Evolutionary conservation across 108 stramenopile genomes (phyloP).

Genomic region (Pseudonitzschia multiseries): DNA sequence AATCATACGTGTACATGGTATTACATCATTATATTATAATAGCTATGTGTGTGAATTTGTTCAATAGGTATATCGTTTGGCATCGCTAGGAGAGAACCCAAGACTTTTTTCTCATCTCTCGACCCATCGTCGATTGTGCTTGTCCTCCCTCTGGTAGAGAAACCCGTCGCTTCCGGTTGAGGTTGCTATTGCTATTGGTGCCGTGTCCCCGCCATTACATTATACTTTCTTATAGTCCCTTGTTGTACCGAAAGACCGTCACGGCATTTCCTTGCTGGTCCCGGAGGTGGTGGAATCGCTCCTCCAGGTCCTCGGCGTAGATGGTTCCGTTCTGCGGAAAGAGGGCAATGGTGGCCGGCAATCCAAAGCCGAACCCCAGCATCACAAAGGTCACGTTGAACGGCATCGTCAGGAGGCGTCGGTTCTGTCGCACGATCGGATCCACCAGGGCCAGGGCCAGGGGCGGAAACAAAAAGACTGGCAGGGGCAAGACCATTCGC

Average conservation of each 20-base stretch:
- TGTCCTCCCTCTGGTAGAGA: no score
- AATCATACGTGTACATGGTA: no score
- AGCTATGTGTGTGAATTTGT: no score
- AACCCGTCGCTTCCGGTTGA: no score
- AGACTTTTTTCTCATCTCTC: no score
- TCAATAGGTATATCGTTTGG: no score
- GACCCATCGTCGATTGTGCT: no score
- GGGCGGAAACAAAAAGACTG: background rate
- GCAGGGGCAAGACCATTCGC: slow-evolving; percentile 3
- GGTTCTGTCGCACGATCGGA: background rate
- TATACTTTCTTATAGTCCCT: slow-evolving; percentile 45
- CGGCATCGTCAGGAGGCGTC: slow-evolving; percentile 22
- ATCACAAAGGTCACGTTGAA: slow-evolving; percentile 73
- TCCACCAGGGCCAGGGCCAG: background rate
- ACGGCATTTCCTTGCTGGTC: slow-evolving; percentile 42
- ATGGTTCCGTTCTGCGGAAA: slow-evolving; percentile 83
- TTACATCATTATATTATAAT: no score
- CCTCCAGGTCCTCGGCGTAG: slow-evolving; percentile 61
- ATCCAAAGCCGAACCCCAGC: slow-evolving; percentile 75
- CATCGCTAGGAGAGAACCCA: no score
- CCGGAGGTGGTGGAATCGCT: slow-evolving; percentile 43
- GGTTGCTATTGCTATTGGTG: no score
- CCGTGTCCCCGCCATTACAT: no score
- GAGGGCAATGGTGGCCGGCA: slow-evolving; percentile 77
- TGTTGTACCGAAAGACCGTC: slow-evolving; percentile 66